A percentile compares a stretch with the other conserved stretches of the same genome.
phyloP scores from a whole-genome alignment of 768 basidiomycete genomes.

The Suillus cothurnatus region DNA sequence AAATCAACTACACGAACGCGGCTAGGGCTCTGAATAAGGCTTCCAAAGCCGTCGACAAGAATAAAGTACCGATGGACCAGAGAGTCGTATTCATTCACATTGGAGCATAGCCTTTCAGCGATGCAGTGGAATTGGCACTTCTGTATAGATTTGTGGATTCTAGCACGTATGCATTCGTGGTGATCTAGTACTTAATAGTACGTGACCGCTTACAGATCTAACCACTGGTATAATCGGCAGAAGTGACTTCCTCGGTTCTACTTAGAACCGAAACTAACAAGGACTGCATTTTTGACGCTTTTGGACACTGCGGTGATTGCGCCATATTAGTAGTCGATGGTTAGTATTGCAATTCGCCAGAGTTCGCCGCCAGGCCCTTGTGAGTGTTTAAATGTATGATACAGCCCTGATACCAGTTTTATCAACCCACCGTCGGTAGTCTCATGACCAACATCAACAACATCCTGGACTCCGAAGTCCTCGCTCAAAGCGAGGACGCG shows the following conservation, averaged over 20 bases:
- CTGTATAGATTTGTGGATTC: background rate
- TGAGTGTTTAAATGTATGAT: background rate
- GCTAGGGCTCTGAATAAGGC: conserved; percentile 24
- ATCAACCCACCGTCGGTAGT: background rate
- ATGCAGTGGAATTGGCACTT: background rate
- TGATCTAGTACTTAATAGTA: too few species aligned
- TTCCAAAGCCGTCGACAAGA: conserved; percentile 23
- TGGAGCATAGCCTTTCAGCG: conserved; percentile 14
- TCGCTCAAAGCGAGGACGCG: background rate
- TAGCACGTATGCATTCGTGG: background rate
- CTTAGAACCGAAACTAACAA: too few species aligned
- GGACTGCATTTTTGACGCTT: too few species aligned
- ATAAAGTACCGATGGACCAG: conserved; percentile 24
- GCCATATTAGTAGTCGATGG: background rate
- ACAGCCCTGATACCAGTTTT: background rate
- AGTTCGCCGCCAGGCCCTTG: too few species aligned
- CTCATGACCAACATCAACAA: conserved; percentile 1
- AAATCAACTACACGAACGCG: conserved; percentile 19
- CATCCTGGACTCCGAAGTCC: background rate
- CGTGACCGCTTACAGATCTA: too few species aligned
- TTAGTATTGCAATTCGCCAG: background rate
- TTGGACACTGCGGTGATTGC: background rate
- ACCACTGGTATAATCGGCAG: too few species aligned
- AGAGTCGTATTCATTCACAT: conserved; percentile 31
- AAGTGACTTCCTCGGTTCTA: too few species aligned